Conservation (phyloP, 2,329 filamentous ascomycete genomes). For the Aureobasidium lini region DNA sequence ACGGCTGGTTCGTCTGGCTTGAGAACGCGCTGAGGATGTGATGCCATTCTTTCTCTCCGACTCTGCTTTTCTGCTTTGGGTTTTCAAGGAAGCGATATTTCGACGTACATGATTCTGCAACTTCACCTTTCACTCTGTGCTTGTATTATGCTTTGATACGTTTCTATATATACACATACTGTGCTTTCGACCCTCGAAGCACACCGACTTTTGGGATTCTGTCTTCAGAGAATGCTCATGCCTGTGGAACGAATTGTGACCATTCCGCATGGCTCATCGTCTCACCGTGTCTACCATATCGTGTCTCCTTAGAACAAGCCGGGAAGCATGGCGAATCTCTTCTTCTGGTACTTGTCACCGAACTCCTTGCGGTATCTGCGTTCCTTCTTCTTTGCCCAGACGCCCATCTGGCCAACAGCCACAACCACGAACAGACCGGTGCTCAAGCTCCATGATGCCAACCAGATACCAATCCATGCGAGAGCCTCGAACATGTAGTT, state of each 20-base stretch:
- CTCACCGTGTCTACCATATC: background rate
- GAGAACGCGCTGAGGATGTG: background rate
- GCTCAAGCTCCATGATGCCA: conserved; percentile 71
- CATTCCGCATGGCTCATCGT: background rate
- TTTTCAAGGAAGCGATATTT: background rate
- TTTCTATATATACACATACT: background rate
- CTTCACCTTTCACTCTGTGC: too few species aligned
- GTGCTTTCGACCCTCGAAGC: too few species aligned
- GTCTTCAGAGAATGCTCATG: too few species aligned
- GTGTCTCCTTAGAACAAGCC: conserved; percentile 53
- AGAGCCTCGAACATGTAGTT: conserved; percentile 94
- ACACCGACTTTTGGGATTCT: too few species aligned
- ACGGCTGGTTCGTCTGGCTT: background rate
- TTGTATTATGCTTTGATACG: background rate
- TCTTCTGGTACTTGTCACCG: conserved; percentile 89
- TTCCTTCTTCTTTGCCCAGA: conserved; percentile 91
- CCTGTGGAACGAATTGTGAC: too few species aligned
- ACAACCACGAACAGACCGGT: conserved; percentile 69
- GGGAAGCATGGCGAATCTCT: conserved; percentile 76
- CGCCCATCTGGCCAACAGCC: conserved; percentile 70
- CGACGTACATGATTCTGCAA: background rate
- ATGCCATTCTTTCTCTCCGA: background rate
- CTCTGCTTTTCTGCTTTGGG: background rate
- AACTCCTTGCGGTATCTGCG: conserved; percentile 82
- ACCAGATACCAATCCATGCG: conserved; percentile 74